Evolutionary conservation across 176 grass and related monocot genomes (phyloP).

Genomic region (Musa itinerans): DNA sequence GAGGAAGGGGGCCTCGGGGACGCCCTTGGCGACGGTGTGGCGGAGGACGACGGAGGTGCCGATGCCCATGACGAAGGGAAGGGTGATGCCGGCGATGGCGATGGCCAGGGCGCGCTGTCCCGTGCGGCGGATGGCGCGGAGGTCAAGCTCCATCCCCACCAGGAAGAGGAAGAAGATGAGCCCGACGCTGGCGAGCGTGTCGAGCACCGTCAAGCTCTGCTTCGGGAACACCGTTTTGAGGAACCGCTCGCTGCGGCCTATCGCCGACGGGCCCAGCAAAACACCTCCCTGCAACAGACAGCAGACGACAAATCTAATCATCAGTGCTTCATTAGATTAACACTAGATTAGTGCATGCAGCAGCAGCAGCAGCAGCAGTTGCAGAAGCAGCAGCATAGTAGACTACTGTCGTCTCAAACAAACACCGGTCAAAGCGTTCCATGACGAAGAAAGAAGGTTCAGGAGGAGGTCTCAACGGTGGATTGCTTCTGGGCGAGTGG

Average conservation of each 20-base stretch:
- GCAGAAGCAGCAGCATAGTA: too few relatives aligned
- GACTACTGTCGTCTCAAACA: too few relatives aligned
- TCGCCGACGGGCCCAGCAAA: slow-evolving; percentile 8
- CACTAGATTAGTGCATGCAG: too few relatives aligned
- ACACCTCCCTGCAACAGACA: neutral
- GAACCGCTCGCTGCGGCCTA: slow-evolving; percentile 5
- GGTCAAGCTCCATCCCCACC: slow-evolving; percentile 7
- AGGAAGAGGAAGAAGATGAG: slow-evolving; percentile 18
- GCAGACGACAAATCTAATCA: too few relatives aligned
- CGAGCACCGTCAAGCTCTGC: slow-evolving; percentile 7
- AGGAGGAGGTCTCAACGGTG: too few relatives aligned
- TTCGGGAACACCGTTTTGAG: slow-evolving; percentile 10
- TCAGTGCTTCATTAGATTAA: too few relatives aligned
- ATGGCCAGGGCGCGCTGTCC: slow-evolving; percentile 1
- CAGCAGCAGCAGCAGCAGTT: too few relatives aligned
- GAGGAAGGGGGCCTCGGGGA: neutral
- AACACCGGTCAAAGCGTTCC: too few relatives aligned
- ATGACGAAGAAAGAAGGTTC: too few relatives aligned
- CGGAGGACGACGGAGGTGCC: slow-evolving; percentile 7
- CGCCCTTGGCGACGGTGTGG: neutral
- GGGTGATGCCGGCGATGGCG: slow-evolving; percentile 5
- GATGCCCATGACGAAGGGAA: slow-evolving; percentile 7
- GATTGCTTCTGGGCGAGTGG: too few relatives aligned
- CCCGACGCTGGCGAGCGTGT: slow-evolving; percentile 14
- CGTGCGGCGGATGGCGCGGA: slow-evolving; percentile 2